Evolutionary conservation across 2,329 filamentous ascomycete species (phyloP).

Genomic region (Fusarium aywerte): DNA sequence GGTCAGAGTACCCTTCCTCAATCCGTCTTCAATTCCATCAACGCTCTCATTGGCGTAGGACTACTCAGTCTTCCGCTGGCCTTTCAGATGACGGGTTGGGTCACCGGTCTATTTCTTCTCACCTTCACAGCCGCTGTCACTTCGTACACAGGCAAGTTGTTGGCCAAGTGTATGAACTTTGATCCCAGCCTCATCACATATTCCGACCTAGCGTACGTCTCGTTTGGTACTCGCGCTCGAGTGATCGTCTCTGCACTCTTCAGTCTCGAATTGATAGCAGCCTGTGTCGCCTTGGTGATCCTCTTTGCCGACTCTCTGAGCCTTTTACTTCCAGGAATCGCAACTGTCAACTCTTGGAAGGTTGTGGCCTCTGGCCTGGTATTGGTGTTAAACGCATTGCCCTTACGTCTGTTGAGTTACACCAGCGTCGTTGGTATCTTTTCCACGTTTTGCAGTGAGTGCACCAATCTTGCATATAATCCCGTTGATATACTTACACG

Average conservation of each 20-base stretch:
- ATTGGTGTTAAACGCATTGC: conserved; percentile 84
- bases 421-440: conserved; percentile 94
- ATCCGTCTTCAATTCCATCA: conserved; percentile 96
- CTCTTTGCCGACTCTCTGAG: conserved; percentile 93
- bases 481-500: conserved; percentile 4
- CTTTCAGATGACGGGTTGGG: conserved; percentile 87
- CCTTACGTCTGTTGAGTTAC: conserved; percentile 84
- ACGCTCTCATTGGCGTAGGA: conserved; percentile 90
- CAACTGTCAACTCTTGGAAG: conserved; percentile 81
- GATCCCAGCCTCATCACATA: conserved; percentile 91
- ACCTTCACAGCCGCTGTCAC: conserved; percentile 79
- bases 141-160: conserved; percentile 83
- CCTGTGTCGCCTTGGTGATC: conserved; percentile 88
- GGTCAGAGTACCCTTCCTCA: conserved; percentile 96
- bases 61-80: conserved; percentile 89
- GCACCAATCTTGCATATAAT: neutral
- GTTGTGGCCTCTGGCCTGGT: conserved; percentile 81
- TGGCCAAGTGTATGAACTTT: conserved; percentile 89
- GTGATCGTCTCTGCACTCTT: conserved; percentile 87
- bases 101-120: conserved; percentile 81
- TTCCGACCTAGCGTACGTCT: conserved; percentile 90
- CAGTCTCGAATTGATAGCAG: conserved; percentile 85
- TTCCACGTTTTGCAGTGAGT: conserved; percentile 86
- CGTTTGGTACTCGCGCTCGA: conserved; percentile 84
- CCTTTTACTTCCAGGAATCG: conserved; percentile 76